Evolutionary conservation across 768 basidiomycete genomes (phyloP).

Genomic region (Serendipita sp.): DNA sequence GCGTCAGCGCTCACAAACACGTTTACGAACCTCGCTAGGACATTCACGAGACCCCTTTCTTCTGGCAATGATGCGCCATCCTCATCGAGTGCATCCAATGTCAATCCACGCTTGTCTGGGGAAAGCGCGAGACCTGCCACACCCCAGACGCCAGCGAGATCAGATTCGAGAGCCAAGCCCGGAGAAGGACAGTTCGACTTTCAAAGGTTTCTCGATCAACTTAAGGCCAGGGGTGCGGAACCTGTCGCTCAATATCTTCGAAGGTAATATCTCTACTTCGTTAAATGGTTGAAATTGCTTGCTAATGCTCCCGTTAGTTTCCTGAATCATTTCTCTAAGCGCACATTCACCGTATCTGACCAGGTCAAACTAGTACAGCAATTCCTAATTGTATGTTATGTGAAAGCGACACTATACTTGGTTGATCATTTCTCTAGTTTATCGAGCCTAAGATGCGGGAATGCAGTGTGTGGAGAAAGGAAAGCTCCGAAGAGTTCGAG

Average conservation of each 20-base stretch:
- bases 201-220: conserved; percentile 86
- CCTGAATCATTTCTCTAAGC: conserved; percentile 80
- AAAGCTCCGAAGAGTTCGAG: conserved; percentile 73
- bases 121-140: background rate
- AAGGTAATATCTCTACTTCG: conserved; percentile 44
- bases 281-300: background rate
- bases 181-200: conserved; percentile 52
- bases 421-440: conserved; percentile 36
- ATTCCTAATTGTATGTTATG: conserved; percentile 33
- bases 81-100: background rate
- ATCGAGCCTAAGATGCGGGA: conserved; percentile 78
- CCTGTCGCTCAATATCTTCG: conserved; percentile 88
- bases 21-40: conserved; percentile 50
- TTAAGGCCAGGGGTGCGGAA: conserved; percentile 75
- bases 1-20: conserved; percentile 24
- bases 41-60: conserved; percentile 26
- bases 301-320: conserved; percentile 36
- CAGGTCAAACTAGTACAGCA: conserved; percentile 93
- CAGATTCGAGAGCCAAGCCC: background rate
- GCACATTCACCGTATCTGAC: conserved; percentile 80
- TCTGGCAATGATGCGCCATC: background rate
- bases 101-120: background rate
- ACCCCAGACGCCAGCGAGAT: background rate
- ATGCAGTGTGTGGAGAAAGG: conserved; percentile 66
- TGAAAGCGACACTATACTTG: background rate